These are phyloP conservation scores for Psilocybe azurescens DNA, from an alignment of 768 basidiomycete genomes.

Conservation along the genomic window DNA sequence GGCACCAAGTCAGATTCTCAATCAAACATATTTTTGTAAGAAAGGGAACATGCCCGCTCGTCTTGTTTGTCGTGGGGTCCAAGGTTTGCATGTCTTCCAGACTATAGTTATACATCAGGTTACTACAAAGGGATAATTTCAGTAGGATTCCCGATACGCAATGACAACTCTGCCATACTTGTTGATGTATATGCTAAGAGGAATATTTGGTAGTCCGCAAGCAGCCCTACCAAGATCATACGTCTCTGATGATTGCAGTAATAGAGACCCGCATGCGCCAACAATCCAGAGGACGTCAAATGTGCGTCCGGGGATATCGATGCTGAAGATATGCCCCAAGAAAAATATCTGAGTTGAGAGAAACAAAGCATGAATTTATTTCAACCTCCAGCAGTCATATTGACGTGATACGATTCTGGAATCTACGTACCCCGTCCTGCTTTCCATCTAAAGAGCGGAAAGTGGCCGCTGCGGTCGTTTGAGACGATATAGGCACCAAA, in stretches of 20 bases:
- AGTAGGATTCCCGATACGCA: background rate
- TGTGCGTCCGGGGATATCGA: conserved; percentile 2
- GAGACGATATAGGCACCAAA: background rate
- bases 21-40: background rate
- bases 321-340: background rate
- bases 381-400: too few species aligned
- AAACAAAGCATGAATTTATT: background rate
- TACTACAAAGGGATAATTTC: background rate
- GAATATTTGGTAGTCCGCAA: background rate
- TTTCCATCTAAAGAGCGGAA: background rate
- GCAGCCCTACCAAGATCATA: background rate
- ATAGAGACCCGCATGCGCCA: background rate
- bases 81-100: background rate
- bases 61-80: background rate
- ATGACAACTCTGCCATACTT: background rate
- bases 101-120: background rate
- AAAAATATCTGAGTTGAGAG: background rate
- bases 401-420: background rate
- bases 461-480: background rate
- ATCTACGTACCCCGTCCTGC: background rate
- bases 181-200: background rate
- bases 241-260: background rate
- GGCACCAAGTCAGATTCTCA: background rate
- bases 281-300: background rate
- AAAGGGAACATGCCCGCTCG: background rate